phyloP scores from a whole-genome alignment of 2,329 filamentous ascomycete species.

The Fusarium camptoceras region DNA sequence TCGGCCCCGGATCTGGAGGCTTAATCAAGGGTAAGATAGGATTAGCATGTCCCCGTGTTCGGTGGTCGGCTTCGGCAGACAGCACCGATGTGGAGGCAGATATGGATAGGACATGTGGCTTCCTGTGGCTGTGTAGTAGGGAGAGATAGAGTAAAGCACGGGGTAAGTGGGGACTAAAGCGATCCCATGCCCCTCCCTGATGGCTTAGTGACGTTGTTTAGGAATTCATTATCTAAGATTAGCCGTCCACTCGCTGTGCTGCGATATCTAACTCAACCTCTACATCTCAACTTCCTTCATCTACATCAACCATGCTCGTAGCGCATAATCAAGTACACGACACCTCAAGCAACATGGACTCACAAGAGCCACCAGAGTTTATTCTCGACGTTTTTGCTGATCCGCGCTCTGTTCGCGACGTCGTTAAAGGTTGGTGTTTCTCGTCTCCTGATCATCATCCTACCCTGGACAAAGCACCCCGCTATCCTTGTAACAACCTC shows the following conservation, averaged over 20 bases:
- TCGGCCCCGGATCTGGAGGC: conserved; percentile 32
- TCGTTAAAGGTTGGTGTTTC: conserved; percentile 80
- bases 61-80: conserved; percentile 22
- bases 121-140: conserved; percentile 3
- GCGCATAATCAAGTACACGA: conserved; percentile 42
- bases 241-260: conserved; percentile 5
- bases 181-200: conserved; percentile 30
- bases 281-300: conserved; percentile 8
- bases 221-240: conserved; percentile 7
- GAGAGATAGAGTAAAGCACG: conserved; percentile 12
- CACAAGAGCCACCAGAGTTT: conserved; percentile 80
- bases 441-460: conserved; percentile 26
- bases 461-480: conserved; percentile 43
- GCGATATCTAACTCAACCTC: conserved; percentile 9
- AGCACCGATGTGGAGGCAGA: conserved; percentile 14
- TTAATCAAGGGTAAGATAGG: conserved; percentile 17
- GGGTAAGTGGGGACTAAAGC: conserved; percentile 18
- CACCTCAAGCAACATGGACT: conserved; percentile 56
- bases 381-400: conserved; percentile 95
- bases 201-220: conserved; percentile 28
- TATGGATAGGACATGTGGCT: conserved; percentile 1
- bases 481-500: conserved; percentile 25
- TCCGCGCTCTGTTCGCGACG: conserved; percentile 87
- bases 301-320: conserved; percentile 37
- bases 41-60: conserved; percentile 17